Evolutionary conservation across 139 green algal species (phyloP).

Genomic region (Coelastrella sp.): DNA sequence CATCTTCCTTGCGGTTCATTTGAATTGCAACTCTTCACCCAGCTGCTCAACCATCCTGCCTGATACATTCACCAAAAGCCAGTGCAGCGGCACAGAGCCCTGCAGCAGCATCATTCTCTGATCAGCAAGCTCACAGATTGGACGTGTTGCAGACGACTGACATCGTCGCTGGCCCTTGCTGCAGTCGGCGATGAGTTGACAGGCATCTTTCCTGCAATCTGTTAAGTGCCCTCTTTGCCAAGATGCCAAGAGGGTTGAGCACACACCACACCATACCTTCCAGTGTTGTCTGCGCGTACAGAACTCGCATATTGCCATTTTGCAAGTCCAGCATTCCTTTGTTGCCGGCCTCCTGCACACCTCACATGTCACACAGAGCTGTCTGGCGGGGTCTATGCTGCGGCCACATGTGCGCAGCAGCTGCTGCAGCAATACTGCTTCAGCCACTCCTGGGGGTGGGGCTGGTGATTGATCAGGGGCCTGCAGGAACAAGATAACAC

Average conservation of each 20-base stretch:
- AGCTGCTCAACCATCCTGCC: constrained; percentile 77
- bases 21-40: constrained; percentile 79
- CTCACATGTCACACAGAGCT: constrained; percentile 92
- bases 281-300: constrained; percentile 88
- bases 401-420: constrained; percentile 70
- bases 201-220: too few species aligned
- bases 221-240: too few species aligned
- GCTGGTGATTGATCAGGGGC: neutral
- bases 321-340: constrained; percentile 54
- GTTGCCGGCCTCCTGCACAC: constrained; percentile 87
- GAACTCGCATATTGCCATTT: constrained; percentile 80
- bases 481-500: neutral
- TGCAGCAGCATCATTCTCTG: neutral
- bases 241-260: too few species aligned
- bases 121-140: neutral
- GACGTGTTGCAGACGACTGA: neutral
- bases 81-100: constrained; percentile 58
- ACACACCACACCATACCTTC: too few species aligned
- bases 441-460: constrained; percentile 45
- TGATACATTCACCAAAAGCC: constrained; percentile 78
- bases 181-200: too few species aligned
- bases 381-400: constrained; percentile 42
- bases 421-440: constrained; percentile 84
- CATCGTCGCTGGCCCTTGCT: too few species aligned
- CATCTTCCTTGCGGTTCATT: constrained; percentile 83